Percentiles rank a stretch among this genome's conserved stretches.
These are phyloP conservation scores for Microcera coccophila DNA, from an alignment of 2,329 filamentous ascomycete genomes.

Conservation along the genomic window DNA sequence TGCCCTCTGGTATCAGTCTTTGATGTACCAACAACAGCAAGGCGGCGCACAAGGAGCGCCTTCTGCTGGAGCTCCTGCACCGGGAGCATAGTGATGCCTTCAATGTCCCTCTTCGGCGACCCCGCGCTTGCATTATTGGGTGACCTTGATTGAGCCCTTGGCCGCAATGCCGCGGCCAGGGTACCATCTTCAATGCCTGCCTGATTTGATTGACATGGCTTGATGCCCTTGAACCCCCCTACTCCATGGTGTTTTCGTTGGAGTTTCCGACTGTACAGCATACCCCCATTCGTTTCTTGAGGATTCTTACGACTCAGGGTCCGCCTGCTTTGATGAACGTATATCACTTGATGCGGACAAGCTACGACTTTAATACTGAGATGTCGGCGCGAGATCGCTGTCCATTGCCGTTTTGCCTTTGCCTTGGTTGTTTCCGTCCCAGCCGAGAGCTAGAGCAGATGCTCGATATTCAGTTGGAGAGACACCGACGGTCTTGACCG, in stretches of 20 bases:
- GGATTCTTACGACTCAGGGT: constrained; percentile 20
- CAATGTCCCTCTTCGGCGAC: constrained; percentile 10
- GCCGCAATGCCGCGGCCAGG: constrained; percentile 21
- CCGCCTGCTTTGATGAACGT: constrained; percentile 28
- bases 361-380: constrained; percentile 25
- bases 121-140: constrained; percentile 29
- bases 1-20: constrained; percentile 74
- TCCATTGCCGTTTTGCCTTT: constrained; percentile 19
- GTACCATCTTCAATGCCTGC: constrained; percentile 32
- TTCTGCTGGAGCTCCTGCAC: constrained; percentile 33
- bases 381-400: constrained; percentile 15
- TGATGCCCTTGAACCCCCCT: constrained; percentile 24
- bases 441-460: constrained; percentile 19
- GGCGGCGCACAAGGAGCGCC: constrained; percentile 35
- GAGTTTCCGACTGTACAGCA: constrained; percentile 33
- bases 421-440: constrained; percentile 14
- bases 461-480: no score
- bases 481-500: no score
- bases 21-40: constrained; percentile 44
- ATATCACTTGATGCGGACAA: constrained; percentile 23
- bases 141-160: constrained; percentile 32
- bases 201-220: constrained; percentile 33
- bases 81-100: constrained; percentile 36
- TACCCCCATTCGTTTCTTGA: constrained; percentile 22
- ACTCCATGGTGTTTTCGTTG: constrained; percentile 27